Evolutionary conservation across 2,329 filamentous ascomycete genomes (phyloP), one percentile per base, ranked within the genome.

Genomic region (Talaromyces islandicus): DNA sequence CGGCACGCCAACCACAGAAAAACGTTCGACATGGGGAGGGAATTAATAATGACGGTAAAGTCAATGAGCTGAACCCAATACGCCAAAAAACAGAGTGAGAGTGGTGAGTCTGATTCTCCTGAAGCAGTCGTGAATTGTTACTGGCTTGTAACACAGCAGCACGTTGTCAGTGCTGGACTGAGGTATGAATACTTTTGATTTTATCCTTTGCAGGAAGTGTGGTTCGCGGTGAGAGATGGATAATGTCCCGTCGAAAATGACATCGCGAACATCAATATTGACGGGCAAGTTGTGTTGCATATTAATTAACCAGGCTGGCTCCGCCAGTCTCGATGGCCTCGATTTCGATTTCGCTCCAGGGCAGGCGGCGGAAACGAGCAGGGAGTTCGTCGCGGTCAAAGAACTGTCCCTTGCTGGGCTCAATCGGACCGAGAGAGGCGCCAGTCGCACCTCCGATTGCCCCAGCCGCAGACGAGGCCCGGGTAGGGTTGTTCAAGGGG

Each of bases 261-360:
- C 43, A 46, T 46, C 2, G 19, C 43, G 19, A 46, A 46, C 43
- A 19, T 46, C 17, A 46, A 46, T n/a, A 54, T 38, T 32, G 57
- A 17, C 53, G 57, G 29, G 35, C 41, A 3, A 41, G 52, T 3
- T 27, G 51, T 27, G 29, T 50, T 59, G 9, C 32, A 55, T 19
- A 68, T 73, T 75, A 85, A 64, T 77, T 80, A 67, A 80, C 82
- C 66, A 86, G 69, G 70, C 84, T 88, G 35, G 93, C 94, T 60
- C 94, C 94, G 59, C 92, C 94, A 59, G 91, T 94, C 85, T 97
- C 92, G 70, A 99, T 85, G 24, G 92, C 92, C 76, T 97, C 94
- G 62, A 99, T 99, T 84, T 99, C 94, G 50, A 87, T 87, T 67
- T 87, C 77, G 41, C 85, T 88, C 78, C 92, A 89, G 12, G 86